phyloP scores from a whole-genome alignment of 768 basidiomycete species.

The Phallus indusiatus region DNA sequence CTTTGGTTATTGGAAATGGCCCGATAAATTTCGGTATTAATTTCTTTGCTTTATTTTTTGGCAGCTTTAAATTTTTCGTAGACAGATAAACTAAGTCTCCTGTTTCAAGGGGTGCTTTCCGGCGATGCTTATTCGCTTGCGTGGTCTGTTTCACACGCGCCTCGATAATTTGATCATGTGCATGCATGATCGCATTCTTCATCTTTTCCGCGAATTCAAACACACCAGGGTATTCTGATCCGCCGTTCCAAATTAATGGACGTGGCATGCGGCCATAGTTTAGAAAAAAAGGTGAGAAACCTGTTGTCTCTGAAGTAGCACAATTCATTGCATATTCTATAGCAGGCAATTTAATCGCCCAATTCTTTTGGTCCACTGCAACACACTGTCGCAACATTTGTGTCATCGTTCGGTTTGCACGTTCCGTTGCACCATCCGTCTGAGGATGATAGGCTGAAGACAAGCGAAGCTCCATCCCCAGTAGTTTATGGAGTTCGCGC shows the following conservation, averaged over 20 bases:
- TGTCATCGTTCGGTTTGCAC: constrained; percentile 21
- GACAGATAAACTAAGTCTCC: constrained; percentile 28
- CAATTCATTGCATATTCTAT: constrained; percentile 32
- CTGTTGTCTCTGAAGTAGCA: constrained; percentile 24
- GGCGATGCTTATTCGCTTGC: constrained; percentile 19
- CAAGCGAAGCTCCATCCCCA: constrained; percentile 22
- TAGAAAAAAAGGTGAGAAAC: constrained; percentile 28
- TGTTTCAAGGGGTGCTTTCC: constrained; percentile 4
- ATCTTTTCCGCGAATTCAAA: constrained; percentile 18
- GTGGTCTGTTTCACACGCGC: constrained; percentile 25
- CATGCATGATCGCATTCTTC: constrained; percentile 21
- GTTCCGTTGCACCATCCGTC: constrained; percentile 27
- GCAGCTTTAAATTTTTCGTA: constrained; percentile 26
- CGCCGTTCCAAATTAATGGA: constrained; percentile 22
- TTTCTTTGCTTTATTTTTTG: constrained; percentile 24
- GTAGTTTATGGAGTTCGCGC: constrained; percentile 17
- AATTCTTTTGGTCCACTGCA: constrained; percentile 19
- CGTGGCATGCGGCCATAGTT: constrained; percentile 24
- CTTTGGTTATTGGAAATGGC: constrained; percentile 23
- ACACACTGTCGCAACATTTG: constrained; percentile 23
- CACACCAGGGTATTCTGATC: constrained; percentile 22
- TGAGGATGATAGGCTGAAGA: constrained; percentile 28
- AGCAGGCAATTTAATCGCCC: constrained; percentile 20
- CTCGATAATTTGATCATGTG: constrained; percentile 24
- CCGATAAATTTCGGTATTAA: constrained; percentile 30